Evolutionary conservation across 2,329 filamentous ascomycete species (phyloP), one percentile per base, ranked within the genome.

Genomic region (Colletotrichum magnum): DNA sequence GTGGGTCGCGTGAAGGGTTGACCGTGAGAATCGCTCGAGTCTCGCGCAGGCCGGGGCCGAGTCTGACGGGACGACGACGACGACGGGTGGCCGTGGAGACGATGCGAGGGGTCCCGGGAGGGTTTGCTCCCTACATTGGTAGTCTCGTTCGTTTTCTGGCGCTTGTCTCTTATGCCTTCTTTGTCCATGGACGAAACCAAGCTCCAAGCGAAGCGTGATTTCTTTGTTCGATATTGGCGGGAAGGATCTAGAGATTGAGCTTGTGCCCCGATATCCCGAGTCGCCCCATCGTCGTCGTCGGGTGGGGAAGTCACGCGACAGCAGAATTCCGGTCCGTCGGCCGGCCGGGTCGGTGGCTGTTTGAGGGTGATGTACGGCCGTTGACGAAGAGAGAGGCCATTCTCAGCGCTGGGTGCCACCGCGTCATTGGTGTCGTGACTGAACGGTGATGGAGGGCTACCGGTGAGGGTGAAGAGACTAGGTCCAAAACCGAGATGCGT

Each of bases 11-110:
- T 36, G 32, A 36, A 36, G 32, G 32, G 2, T 15, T 18, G 28
- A 16, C 0, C 24, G 10, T 28, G 21, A 28, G 48, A 24, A 24
- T 26, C 43, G 9, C 39, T 50, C 58, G 58, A 60, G 53, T 50
- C 59, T 64, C 59, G 64, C 59, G 36, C 32, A 13, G 48, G 6
- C 58, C 58, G 58, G 58, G 36, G 18, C 48, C 48, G 58, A 53
- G 7, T 52, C 48, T 21, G 24, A 21, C 9, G 18, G 52, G 32
- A n/a, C 36, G 36, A 61, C 18, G 21, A 12, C 13, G 13, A 43
- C 41, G 28, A 32, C 7, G 28, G 32, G 32, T 36, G 32, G 32
- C 32, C 32, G 32, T 9, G 32, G 32, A 36, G 32, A 36, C 32
- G 16, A 18, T 18, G 28, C 7, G 24, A 41, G 43, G 43, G 28